Percentiles rank a stretch among this genome's conserved stretches.
These are phyloP conservation scores for Hebeloma cylindrosporum DNA, from an alignment of 768 basidiomycete species.

Conservation along the genomic window DNA sequence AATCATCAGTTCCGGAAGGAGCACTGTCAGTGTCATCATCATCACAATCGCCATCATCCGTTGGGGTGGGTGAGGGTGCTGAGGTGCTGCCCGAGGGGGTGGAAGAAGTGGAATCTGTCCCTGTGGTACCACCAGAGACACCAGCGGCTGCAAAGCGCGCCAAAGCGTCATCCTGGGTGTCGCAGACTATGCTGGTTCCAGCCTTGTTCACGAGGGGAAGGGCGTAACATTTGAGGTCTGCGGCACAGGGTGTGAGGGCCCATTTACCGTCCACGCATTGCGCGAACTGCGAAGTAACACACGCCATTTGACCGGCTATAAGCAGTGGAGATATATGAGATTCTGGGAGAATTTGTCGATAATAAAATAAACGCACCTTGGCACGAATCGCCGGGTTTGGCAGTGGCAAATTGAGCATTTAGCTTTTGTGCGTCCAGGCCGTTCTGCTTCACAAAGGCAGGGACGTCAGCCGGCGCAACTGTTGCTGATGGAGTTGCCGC, in stretches of 20 bases:
- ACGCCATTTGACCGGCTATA: constrained; percentile 39
- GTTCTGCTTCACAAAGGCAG: constrained; percentile 39
- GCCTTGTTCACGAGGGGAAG: constrained; percentile 48
- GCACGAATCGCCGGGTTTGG: constrained; percentile 49
- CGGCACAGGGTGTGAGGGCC: constrained; percentile 35
- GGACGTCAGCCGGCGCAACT: constrained; percentile 4
- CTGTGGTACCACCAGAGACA: constrained; percentile 43
- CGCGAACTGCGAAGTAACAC: constrained; percentile 41
- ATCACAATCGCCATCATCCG: constrained; percentile 13
- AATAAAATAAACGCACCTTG: constrained; percentile 32
- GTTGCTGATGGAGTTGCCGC: constrained; percentile 2
- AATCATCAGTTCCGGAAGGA: constrained; percentile 12
- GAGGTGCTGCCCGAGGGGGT: constrained; percentile 5
- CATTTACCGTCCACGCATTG: constrained; percentile 45
- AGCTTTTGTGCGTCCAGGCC: constrained; percentile 49
- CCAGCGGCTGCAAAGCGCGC: constrained; percentile 42
- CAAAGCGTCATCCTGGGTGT: constrained; percentile 37
- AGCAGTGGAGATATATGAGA: constrained; percentile 6
- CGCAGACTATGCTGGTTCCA: constrained; percentile 48
- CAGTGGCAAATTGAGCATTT: constrained; percentile 45
- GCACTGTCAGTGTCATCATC: constrained; percentile 17
- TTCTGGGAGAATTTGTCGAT: not conserved
- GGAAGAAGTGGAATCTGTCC: constrained; percentile 16
- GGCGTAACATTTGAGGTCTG: constrained; percentile 42
- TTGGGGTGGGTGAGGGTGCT: constrained; percentile 11